Base-by-base conservation (phyloP, 176 grass and related monocot genomes). In the Poa pratensis region DNA sequence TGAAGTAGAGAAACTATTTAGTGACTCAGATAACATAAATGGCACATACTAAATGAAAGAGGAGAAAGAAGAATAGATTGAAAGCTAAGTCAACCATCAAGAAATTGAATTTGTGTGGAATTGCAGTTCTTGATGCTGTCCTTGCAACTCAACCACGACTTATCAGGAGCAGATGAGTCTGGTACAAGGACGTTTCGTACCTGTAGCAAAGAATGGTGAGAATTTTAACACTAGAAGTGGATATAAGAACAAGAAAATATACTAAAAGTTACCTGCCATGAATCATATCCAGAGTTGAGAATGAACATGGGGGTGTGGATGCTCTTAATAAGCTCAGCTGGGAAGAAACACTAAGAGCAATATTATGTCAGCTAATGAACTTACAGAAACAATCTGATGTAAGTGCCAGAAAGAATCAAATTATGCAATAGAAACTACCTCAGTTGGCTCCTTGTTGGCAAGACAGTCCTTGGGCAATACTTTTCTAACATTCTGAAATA, bases 261-360 rank as follows among this genome's bases (percentile, higher is more conserved):
- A n/a, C n/a, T n/a, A n/a, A n/a, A n/a, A n/a, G n/a, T n/a, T n/a
- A 97, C 94, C 94, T 97, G 92, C 92, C 84, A 94, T 28, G 90
- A 80, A 59, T 94, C 94, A 70, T 91, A 97, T 30, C 18, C 90
- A 11, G 94, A 84, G 81, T 92, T 97, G 24, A 92, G 75, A 72
- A 97, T 90, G 81, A 97, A 89, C 0, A 82, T 63, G 2, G 90
- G 92, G 7, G 86, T 89, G 23, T 26, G 59, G 32, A 94, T 89
- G 81, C 49, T 73, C 80, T 92, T 92, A 63, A 79, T 84, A 77
- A 94, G 62, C 73, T 89, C 88, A 62, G 83, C 79, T 15, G 94
- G 54, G 88, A 94, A 94, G 85, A 96, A 88, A 81, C 92, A 94
- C 90, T 94, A 43, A 26, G 58, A 82, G 9, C 35, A 79, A 79